These are phyloP conservation scores for Asterionellopsis glacialis DNA, from an alignment of 108 stramenopile genomes.

Conservation along the genomic window DNA sequence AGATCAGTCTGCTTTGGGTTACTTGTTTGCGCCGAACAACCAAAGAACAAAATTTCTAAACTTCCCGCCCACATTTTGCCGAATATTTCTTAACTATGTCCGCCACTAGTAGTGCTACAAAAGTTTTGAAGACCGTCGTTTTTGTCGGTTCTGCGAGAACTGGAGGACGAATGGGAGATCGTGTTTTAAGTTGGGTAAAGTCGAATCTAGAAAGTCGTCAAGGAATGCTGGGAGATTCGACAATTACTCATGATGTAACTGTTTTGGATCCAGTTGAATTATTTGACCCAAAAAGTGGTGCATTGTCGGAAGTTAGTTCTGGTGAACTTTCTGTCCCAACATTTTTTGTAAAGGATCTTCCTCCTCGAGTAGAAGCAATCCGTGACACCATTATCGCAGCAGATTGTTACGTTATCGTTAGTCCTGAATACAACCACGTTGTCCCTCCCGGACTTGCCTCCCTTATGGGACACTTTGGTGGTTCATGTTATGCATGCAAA, in stretches of 20 bases:
- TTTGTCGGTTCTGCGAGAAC: conserved; percentile 60
- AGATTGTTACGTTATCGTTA: conserved; percentile 61
- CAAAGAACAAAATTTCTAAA: too few relatives aligned
- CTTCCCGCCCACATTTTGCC: too few relatives aligned
- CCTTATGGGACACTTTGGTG: conserved; percentile 63
- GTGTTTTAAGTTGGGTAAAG: conserved; percentile 54
- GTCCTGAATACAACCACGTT: conserved; percentile 62
- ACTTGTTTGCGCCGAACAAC: too few relatives aligned
- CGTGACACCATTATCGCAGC: conserved; percentile 38
- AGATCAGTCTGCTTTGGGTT: too few relatives aligned
- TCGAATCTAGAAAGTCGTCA: conserved; percentile 24
- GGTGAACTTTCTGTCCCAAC: conserved; percentile 39
- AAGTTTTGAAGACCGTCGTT: conserved; percentile 52
- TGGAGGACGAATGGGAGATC: conserved; percentile 42
- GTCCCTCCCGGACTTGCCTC: conserved; percentile 48
- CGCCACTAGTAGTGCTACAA: too few relatives aligned
- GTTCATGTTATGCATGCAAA: conserved; percentile 43
- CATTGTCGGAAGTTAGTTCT: conserved; percentile 34
- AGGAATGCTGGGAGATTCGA: conserved; percentile 27
- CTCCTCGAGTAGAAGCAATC: conserved; percentile 32
- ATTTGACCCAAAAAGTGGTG: conserved; percentile 41
- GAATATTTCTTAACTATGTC: too few relatives aligned
- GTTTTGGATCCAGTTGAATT: conserved; percentile 58
- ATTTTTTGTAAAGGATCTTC: conserved; percentile 46
- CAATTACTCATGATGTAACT: conserved; percentile 43